Percentiles rank a stretch among this genome's conserved stretches.
Evolutionary conservation across 441 rosid species (phyloP).

Genomic region (Euphorbia corollata): DNA sequence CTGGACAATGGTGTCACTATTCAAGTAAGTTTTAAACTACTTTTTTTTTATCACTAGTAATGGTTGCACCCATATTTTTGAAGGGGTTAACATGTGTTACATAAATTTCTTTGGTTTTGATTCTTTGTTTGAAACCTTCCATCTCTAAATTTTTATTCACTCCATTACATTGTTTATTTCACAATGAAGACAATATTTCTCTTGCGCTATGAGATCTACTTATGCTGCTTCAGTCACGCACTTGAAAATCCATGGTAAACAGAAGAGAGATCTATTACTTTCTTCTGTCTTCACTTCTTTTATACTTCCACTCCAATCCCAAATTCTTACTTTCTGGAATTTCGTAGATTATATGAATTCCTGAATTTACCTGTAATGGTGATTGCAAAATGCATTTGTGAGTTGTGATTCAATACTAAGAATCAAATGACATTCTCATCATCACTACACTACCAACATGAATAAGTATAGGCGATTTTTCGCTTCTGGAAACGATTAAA

Average conservation of each 20-base stretch:
- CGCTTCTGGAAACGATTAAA: neutral
- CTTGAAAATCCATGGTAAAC: neutral
- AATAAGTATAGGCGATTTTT: neutral
- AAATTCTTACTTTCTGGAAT: neutral
- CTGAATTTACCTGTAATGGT: neutral
- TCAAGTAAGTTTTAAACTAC: conserved; percentile 40
- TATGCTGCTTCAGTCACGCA: neutral
- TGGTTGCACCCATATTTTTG: conserved; percentile 2
- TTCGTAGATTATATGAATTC: neutral
- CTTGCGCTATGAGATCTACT: neutral
- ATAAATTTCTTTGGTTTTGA: neutral
- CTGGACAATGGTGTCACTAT: conserved; percentile 73
- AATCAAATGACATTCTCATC: neutral
- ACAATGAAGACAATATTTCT: neutral
- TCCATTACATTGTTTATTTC: neutral
- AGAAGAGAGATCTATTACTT: too few species aligned
- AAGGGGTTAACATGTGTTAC: neutral
- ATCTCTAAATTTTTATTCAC: neutral
- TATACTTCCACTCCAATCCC: neutral
- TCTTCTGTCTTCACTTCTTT: neutral
- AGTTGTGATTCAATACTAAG: neutral
- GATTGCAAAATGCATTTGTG: neutral
- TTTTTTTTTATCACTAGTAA: neutral
- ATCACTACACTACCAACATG: neutral
- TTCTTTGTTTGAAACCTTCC: neutral